A percentile compares a stretch with the other conserved stretches of the same genome.
Conservation (phyloP, 2,329 filamentous ascomycete genomes). For the Scopulariopsis brevicaulis region DNA sequence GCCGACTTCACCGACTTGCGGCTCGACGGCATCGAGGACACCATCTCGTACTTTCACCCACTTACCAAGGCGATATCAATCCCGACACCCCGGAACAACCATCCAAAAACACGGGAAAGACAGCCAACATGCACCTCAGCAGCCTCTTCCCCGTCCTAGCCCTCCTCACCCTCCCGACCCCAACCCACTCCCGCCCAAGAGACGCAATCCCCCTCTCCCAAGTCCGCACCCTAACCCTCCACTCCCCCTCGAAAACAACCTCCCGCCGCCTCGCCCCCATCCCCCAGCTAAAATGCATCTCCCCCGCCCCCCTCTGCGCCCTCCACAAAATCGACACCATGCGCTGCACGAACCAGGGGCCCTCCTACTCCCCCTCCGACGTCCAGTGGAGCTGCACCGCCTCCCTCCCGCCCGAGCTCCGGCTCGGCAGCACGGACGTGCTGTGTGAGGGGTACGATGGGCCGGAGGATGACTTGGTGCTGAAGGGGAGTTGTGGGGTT, state of each 20-base stretch:
- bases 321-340: conserved; percentile 67
- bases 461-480: conserved; percentile 70
- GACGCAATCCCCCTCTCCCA: conserved; percentile 45
- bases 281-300: conserved; percentile 70
- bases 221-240: conserved; percentile 71
- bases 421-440: conserved; percentile 78
- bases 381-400: conserved; percentile 84
- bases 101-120: background rate
- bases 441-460: conserved; percentile 79
- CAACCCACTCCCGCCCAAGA: background rate
- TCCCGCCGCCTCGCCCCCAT: conserved; percentile 66
- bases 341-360: conserved; percentile 81
- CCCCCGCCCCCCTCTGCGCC: conserved; percentile 49
- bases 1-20: background rate
- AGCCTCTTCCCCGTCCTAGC: background rate
- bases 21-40: too few species aligned
- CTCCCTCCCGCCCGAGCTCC: conserved; percentile 46
- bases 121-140: background rate
- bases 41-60: background rate
- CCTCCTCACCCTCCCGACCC: background rate
- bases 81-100: background rate
- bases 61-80: background rate
- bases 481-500: conserved; percentile 86
- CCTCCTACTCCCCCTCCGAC: conserved; percentile 67
- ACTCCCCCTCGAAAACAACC: conserved; percentile 52